These are phyloP conservation scores for Paraurostyla sp. DNA, from an alignment of 73 alveolate genomes.

Conservation along the genomic window DNA sequence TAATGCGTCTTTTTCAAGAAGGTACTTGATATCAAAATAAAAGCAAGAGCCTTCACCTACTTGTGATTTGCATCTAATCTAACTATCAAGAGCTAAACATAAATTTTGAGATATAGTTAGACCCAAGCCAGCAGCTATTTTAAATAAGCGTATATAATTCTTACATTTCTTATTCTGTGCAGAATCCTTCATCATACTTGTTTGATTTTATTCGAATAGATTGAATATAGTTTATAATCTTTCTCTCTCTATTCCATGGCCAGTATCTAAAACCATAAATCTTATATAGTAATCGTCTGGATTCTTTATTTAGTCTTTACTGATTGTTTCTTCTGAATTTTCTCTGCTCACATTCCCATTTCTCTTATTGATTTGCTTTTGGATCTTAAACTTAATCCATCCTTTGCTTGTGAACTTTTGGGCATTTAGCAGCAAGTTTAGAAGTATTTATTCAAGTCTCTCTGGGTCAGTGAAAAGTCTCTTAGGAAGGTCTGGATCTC, in stretches of 20 bases:
- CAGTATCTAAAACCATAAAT: conserved; percentile 57
- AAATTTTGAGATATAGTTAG: conserved; percentile 50
- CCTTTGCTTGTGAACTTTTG: conserved; percentile 62
- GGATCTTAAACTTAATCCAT: background rate
- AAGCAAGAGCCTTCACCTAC: conserved; percentile 20
- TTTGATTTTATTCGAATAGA: conserved; percentile 39
- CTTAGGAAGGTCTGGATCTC: conserved; percentile 47
- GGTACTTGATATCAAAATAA: conserved; percentile 33
- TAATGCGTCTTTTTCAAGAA: background rate
- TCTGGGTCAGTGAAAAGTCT: conserved; percentile 39
- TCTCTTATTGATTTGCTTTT: background rate
- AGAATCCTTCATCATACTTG: background rate
- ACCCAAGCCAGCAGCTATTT: conserved; percentile 70
- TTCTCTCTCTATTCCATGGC: conserved; percentile 51
- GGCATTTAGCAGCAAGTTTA: conserved; percentile 53
- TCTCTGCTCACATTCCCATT: background rate
- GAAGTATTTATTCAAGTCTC: conserved; percentile 39
- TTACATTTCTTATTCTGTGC: conserved; percentile 48
- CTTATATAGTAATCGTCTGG: conserved; percentile 22
- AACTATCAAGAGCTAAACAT: conserved; percentile 7
- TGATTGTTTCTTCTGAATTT: background rate
- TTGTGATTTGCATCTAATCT: conserved; percentile 50
- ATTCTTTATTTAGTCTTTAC: background rate
- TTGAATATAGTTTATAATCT: conserved; percentile 22
- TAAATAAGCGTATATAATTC: background rate